Conservation (phyloP, 148 eudicot genomes). For the Arctostaphylos glauca region DNA sequence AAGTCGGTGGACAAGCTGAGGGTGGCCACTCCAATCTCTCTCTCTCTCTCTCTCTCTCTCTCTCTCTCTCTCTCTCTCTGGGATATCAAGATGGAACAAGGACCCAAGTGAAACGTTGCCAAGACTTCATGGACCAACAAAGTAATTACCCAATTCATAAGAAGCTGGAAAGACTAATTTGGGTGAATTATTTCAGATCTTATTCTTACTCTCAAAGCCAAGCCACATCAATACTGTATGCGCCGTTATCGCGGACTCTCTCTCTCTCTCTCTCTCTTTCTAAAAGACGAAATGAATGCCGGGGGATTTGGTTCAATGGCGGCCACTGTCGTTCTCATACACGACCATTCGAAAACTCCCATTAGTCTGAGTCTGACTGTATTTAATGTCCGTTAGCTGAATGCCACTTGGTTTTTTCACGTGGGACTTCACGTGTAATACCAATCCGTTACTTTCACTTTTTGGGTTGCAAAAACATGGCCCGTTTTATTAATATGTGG, state of each 20-base stretch:
- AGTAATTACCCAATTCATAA: too few relatives aligned
- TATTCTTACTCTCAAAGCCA: too few relatives aligned
- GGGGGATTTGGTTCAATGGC: slow-evolving; percentile 8
- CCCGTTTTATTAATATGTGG: not conserved
- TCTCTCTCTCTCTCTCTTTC: not conserved
- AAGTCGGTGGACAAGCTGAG: not conserved
- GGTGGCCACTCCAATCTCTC: not conserved
- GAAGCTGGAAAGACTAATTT: too few relatives aligned
- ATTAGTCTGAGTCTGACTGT: not conserved
- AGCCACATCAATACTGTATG: too few relatives aligned
- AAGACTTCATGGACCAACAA: too few relatives aligned
- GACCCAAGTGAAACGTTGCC: too few relatives aligned
- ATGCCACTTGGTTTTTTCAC: not conserved
- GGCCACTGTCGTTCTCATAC: slow-evolving; percentile 7
- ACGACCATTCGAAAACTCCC: not conserved
- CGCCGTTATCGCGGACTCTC: not conserved
- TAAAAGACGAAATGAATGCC: not conserved
- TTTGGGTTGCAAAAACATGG: not conserved
- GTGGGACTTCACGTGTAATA: not conserved
- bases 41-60: not conserved
- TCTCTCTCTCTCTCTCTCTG: not conserved
- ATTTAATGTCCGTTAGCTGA: not conserved
- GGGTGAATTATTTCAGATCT: too few relatives aligned
- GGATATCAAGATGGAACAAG: too few relatives aligned
- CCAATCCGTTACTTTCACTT: not conserved